Evolutionary conservation across 2,329 filamentous ascomycete genomes (phyloP).

Genomic region (Trichocomaceae sp.): DNA sequence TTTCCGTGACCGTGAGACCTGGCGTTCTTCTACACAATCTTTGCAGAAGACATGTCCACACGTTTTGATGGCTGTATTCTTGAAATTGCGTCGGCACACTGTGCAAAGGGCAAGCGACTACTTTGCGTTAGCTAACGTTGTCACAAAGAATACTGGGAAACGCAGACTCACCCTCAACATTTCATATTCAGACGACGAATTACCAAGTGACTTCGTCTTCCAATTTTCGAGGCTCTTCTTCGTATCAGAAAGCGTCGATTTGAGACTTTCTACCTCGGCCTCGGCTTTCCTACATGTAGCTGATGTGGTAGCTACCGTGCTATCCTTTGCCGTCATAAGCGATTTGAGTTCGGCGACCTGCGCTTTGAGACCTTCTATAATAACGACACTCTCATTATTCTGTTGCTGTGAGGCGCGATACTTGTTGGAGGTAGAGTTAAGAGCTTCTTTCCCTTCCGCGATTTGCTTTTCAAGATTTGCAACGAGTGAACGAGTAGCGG

Average conservation of each 20-base stretch:
- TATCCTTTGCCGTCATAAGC: conserved; percentile 69
- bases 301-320: conserved; percentile 58
- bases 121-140: neutral
- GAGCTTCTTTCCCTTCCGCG: conserved; percentile 70
- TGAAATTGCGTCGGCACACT: conserved; percentile 87
- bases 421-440: conserved; percentile 63
- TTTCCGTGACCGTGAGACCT: conserved; percentile 85
- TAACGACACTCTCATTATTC: conserved; percentile 61
- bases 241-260: conserved; percentile 67
- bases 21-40: conserved; percentile 79
- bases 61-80: conserved; percentile 86
- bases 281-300: conserved; percentile 55
- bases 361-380: conserved; percentile 63
- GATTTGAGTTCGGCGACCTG: conserved; percentile 73
- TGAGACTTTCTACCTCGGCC: conserved; percentile 70
- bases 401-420: conserved; percentile 69
- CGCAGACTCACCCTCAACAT: conserved; percentile 70
- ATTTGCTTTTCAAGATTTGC: conserved; percentile 88
- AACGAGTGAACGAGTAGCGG: conserved; percentile 65
- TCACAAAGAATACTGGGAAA: neutral
- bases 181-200: conserved; percentile 74
- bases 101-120: conserved; percentile 77
- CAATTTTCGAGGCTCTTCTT: conserved; percentile 79
- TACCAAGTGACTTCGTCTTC: conserved; percentile 75
- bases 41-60: conserved; percentile 95